Evolutionary conservation across 495 filamentous ascomycete genomes (phyloP), one percentile per base, ranked within the genome.

Genomic region (Zalerion maritima): DNA sequence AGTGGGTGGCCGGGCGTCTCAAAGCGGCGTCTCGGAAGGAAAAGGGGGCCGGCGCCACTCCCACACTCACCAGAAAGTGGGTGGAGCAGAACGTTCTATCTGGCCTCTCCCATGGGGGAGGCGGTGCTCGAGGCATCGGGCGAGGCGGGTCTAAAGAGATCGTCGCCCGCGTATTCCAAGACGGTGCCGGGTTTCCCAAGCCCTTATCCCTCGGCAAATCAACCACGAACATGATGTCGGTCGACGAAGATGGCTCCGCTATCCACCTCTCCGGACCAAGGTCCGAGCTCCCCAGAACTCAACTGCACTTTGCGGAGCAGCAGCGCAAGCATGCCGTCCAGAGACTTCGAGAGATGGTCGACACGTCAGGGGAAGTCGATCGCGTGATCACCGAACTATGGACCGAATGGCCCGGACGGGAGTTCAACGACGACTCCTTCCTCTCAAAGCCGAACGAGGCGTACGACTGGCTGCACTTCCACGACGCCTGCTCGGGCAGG

Each of bases 401-500:
- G 48, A 56, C 74, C 19, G 63, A 75, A 37, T 97, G 93, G 46
- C 82, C 85, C 5, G 71, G 71, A 28, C 79, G 82, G 29, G 69
- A 82, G 17, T 96, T 78, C 51, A 85, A 94, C 56, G 89, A 97
- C 47, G 89, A 96, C 47, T 81, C 73, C 0, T 75, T 80, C 46
- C 69, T 97, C 18, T 76, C 78, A 6, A 97, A 97, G 43, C 89
- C 89, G 0, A 73, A 75, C 41, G 49, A 64, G 1, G 87, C 84
- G 0, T 89, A 86, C 46, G 84, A 94, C 37, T 96, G 89, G 89
- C 69, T 97, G 32, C 67, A 86, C 52, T 96, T 97, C 50, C 81
- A 94, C 46, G 89, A 94, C 40, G 57, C 62, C 1, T 69, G 91
- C 34, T 86, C 80, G 5, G 69, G 73, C 1, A 71, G 73, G 31